A percentile compares a stretch with the other conserved stretches of the same genome.
Conservation (phyloP, 805 yeast species). For the Candida wancherniae region DNA sequence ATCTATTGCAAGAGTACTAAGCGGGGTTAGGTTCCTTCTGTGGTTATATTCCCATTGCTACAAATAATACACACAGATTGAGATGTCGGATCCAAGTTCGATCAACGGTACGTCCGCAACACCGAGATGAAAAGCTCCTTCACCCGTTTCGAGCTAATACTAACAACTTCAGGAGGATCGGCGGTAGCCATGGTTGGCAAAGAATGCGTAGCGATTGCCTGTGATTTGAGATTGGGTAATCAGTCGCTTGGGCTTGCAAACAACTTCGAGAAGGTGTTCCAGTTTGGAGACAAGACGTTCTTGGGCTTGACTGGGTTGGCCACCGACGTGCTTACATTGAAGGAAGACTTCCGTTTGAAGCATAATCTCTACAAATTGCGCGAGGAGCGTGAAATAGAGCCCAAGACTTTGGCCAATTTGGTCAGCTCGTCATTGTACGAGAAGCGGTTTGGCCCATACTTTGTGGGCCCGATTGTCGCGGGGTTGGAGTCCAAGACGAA, state of each 20-base stretch:
- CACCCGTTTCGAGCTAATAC: no score
- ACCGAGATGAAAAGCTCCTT: no score
- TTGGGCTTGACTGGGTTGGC: constrained; percentile 95
- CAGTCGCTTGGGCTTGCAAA: constrained; percentile 91
- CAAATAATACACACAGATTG: not conserved
- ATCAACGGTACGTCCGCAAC: constrained; percentile 56
- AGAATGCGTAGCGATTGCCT: constrained; percentile 96
- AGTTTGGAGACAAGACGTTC: constrained; percentile 73
- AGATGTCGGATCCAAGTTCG: constrained; percentile 73
- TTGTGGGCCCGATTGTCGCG: constrained; percentile 94
- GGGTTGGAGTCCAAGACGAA: constrained; percentile 81
- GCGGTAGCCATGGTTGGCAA: constrained; percentile 99
- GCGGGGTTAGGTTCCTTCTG: no score
- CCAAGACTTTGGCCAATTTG: constrained; percentile 86
- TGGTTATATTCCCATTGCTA: no score
- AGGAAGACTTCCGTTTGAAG: constrained; percentile 76
- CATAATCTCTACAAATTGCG: constrained; percentile 84
- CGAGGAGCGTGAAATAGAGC: constrained; percentile 91
- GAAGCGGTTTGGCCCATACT: constrained; percentile 92
- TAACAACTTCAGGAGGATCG: constrained; percentile 65
- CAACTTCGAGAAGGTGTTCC: constrained; percentile 88
- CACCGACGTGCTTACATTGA: constrained; percentile 83
- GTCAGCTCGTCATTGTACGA: constrained; percentile 88
- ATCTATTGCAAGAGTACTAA: no score
- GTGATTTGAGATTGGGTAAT: constrained; percentile 88